phyloP scores from a whole-genome alignment of 2,329 filamentous ascomycete genomes.

The Alternaria conjuncta region DNA sequence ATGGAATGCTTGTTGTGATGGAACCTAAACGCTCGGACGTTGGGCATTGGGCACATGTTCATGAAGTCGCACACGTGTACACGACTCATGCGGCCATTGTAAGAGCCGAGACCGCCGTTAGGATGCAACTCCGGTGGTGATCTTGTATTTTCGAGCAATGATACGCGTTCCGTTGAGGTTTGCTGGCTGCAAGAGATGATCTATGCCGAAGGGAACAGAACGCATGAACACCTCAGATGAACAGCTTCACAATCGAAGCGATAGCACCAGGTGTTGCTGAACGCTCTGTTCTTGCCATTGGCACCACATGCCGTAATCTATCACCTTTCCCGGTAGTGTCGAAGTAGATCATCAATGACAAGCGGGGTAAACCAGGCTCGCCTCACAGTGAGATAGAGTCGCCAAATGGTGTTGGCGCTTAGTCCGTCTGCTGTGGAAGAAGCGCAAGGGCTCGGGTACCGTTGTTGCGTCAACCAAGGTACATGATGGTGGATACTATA shows the following conservation, averaged over 20 bases:
- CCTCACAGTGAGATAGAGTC: not conserved
- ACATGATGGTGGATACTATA: not conserved
- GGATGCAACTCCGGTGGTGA: not conserved
- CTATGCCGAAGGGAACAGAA: not conserved
- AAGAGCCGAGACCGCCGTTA: slow-evolving; percentile 4
- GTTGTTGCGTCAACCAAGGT: slow-evolving; percentile 3
- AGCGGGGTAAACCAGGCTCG: slow-evolving; percentile 16
- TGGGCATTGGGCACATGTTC: slow-evolving; percentile 19
- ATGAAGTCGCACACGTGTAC: slow-evolving; percentile 14
- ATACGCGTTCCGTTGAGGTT: not conserved
- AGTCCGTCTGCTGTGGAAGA: slow-evolving; percentile 2
- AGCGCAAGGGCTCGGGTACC: slow-evolving; percentile 1
- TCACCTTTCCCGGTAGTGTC: not conserved
- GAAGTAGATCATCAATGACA: slow-evolving; percentile 4
- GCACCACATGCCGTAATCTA: not conserved
- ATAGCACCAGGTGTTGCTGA: not conserved
- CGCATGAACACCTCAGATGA: not conserved
- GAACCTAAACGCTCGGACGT: slow-evolving; percentile 5
- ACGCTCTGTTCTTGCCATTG: not conserved
- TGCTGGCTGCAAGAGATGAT: not conserved
- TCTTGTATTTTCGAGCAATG: not conserved
- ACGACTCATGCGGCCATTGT: slow-evolving; percentile 1
- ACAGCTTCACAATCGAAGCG: not conserved
- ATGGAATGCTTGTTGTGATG: not conserved
- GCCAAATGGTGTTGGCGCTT: slow-evolving; percentile 3